These are phyloP conservation scores for Umbilicus rupestris DNA, from an alignment of 164 flowering plant species.

Conservation along the genomic window DNA sequence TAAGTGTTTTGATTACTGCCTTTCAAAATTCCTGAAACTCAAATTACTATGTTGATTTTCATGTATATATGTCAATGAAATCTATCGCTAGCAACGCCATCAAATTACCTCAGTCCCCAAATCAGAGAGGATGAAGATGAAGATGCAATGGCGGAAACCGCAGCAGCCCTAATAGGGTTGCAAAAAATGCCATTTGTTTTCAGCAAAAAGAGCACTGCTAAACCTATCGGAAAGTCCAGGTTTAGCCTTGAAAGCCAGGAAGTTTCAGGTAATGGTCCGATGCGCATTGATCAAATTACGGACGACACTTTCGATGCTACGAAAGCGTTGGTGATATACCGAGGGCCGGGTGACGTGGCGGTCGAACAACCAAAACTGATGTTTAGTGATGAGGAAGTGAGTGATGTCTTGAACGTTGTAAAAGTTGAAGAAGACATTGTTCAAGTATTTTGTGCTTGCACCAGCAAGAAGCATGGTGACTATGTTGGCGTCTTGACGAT, in stretches of 20 bases:
- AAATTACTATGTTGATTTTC: not conserved
- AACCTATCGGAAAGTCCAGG: too few species aligned
- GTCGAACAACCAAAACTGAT: not conserved
- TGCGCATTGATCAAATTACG: too few species aligned
- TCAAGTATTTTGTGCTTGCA: conserved; percentile 23
- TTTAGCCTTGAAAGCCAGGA: too few species aligned
- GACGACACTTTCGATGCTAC: too few species aligned
- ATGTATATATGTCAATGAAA: not conserved
- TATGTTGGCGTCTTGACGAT: conserved; percentile 16
- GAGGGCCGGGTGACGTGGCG: too few species aligned
- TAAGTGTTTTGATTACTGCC: not conserved
- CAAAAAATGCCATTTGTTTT: too few species aligned
- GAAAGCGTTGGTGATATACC: too few species aligned
- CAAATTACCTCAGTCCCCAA: not conserved
- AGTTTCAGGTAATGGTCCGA: too few species aligned
- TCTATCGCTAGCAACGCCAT: not conserved
- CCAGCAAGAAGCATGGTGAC: conserved; percentile 20
- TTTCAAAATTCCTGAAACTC: not conserved
- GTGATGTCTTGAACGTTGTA: conserved; percentile 7
- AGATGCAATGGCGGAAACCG: not conserved
- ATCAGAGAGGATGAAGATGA: not conserved
- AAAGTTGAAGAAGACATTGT: conserved; percentile 11
- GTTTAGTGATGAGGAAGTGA: conserved; percentile 17
- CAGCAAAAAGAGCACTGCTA: too few species aligned
- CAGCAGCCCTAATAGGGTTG: not conserved